Base-by-base conservation (phyloP, 352 stramenopile genomes). In the Achlya hypogyna region DNA sequence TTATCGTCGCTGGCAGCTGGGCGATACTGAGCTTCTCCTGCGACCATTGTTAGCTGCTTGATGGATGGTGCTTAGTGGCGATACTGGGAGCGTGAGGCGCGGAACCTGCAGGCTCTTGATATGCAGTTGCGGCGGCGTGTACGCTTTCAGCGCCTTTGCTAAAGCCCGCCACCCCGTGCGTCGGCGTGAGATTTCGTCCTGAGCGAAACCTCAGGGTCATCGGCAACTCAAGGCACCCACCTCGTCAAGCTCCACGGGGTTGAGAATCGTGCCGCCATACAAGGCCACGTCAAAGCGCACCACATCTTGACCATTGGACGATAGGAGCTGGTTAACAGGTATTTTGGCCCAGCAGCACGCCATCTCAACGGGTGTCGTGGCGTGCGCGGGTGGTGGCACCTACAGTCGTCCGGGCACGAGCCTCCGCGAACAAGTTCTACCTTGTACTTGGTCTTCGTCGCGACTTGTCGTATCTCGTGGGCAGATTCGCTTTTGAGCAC, bases 291-390 rank as follows among this genome's bases (percentile, higher is more conserved):
- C 79, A 18, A 67, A 66, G 6, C 83, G 81, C 23, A 83, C 69
- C 47, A 87, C 69, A 9, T 81, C 81, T 9, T 56, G 49, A 16
- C 69, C 59, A 0, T 75, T 74, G 28, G 79, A 79, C 0, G 77
- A 72, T 5, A 92, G 62, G 14, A 92, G 58, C 12, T 77, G 75
- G 8, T 70, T 70, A 8, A 90, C 53, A 6, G 83, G 83, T 16
- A 92, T 81, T 59, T 92, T 92, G 62, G 79, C 84, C 83, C 83
- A 92, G 51, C 81, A 89, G 23, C 79, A 84, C 4, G 86, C 77
- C 83, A 92, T 88, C 70, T 92, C 83, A 27, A 78, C 71, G 0
- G 68, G 71, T 62, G 70, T 69, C 59, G 25, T 43, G 14, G 27
- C 16, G 12, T 59, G 51, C 27, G 16, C 31, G 12, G 71, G 31